A percentile compares a stretch with the other conserved stretches of the same genome.
Conservation (phyloP, 2,329 filamentous ascomycete species). For the Dactylellina leptospora region DNA sequence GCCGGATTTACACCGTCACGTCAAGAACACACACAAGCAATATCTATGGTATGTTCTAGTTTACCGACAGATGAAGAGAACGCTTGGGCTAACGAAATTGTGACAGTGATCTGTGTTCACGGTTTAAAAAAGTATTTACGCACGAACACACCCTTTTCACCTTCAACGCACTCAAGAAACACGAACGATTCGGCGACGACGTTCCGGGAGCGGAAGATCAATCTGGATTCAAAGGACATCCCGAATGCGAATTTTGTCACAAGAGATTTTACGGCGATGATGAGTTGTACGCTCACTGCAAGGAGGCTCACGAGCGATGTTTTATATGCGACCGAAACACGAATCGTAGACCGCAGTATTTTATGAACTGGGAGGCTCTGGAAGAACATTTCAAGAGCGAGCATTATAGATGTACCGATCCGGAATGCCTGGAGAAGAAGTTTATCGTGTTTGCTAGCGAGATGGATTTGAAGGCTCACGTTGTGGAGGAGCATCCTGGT, state of each 20-base stretch:
- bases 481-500: slow-evolving; percentile 81
- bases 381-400: slow-evolving; percentile 87
- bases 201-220: slow-evolving; percentile 88
- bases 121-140: slow-evolving; percentile 97
- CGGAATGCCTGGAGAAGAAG: slow-evolving; percentile 93
- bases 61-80: no score
- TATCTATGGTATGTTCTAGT: slow-evolving; percentile 68
- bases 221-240: slow-evolving; percentile 95
- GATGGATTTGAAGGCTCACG: slow-evolving; percentile 93
- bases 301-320: slow-evolving; percentile 92
- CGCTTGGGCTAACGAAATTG: neutral
- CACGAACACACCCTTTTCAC: slow-evolving; percentile 96
- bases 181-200: slow-evolving; percentile 91
- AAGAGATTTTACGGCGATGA: slow-evolving; percentile 95
- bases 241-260: slow-evolving; percentile 90
- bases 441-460: slow-evolving; percentile 96
- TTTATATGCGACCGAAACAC: slow-evolving; percentile 83
- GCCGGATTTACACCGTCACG: slow-evolving; percentile 82
- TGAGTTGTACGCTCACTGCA: slow-evolving; percentile 91
- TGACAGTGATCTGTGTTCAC: slow-evolving; percentile 79
- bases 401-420: slow-evolving; percentile 84
- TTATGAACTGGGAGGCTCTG: slow-evolving; percentile 83
- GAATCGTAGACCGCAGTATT: slow-evolving; percentile 83
- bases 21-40: slow-evolving; percentile 81
- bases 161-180: slow-evolving; percentile 78